These are phyloP conservation scores for Lithospermum erythrorhizon DNA, from an alignment of 257 asterid genomes.

Conservation along the genomic window DNA sequence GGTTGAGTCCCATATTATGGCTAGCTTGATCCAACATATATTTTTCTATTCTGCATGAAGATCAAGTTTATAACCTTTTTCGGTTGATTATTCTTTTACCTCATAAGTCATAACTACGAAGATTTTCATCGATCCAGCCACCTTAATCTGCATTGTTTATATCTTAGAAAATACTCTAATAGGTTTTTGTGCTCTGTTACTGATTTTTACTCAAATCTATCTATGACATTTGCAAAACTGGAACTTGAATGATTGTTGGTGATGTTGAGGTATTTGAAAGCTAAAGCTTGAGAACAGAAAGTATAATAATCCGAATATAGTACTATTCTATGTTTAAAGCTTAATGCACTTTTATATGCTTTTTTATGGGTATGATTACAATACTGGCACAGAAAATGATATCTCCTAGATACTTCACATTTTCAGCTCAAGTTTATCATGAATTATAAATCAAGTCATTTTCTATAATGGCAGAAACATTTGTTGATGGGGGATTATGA, in stretches of 20 bases:
- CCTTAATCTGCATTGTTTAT: neutral
- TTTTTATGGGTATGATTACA: neutral
- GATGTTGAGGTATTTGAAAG: too few species aligned
- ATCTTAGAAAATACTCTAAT: too few species aligned
- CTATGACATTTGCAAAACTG: neutral
- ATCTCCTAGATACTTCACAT: neutral
- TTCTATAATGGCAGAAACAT: conserved; percentile 33
- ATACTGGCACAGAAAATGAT: neutral
- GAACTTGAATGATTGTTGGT: neutral
- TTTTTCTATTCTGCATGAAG: neutral
- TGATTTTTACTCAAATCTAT: neutral
- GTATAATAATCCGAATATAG: too few species aligned
- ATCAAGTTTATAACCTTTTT: neutral
- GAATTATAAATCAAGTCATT: conserved; percentile 1
- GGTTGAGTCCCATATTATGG: neutral
- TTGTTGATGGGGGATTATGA: conserved; percentile 19
- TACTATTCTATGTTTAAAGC: neutral
- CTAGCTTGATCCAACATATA: neutral
- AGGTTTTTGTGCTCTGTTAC: neutral
- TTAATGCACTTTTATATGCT: neutral
- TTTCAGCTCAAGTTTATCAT: neutral
- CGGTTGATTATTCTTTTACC: too few species aligned
- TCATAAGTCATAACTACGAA: too few species aligned
- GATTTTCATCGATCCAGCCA: too few species aligned
- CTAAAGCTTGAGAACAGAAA: neutral